These are phyloP conservation scores for Debaryomyces maramus DNA, from an alignment of 805 yeast species.

Conservation along the genomic window DNA sequence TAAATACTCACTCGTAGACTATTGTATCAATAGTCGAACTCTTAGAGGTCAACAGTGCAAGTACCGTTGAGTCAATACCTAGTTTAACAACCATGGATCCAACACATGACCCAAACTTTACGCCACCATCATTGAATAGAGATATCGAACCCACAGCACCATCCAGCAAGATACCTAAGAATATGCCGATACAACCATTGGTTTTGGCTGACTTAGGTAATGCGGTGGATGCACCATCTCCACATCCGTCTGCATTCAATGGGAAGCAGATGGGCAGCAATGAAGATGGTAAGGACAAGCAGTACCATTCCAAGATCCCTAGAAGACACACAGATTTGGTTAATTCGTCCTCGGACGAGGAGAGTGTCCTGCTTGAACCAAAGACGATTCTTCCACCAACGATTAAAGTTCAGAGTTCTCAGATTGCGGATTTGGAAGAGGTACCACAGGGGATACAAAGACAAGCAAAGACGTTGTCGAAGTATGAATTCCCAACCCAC, in stretches of 20 bases:
- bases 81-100: slow-evolving; percentile 96
- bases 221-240: slow-evolving; percentile 72
- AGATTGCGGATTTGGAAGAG: slow-evolving; percentile 92
- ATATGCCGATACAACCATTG: slow-evolving; percentile 74
- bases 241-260: slow-evolving; percentile 40
- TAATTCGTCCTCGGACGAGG: slow-evolving; percentile 45
- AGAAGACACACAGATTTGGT: slow-evolving; percentile 56
- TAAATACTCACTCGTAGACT: too few relatives aligned
- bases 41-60: too few relatives aligned
- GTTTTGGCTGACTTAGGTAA: slow-evolving; percentile 74
- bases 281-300: slow-evolving; percentile 11
- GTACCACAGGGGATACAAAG: slow-evolving; percentile 93
- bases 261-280: slow-evolving; percentile 9
- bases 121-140: slow-evolving; percentile 74
- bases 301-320: slow-evolving; percentile 46
- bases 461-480: slow-evolving; percentile 70
- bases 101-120: slow-evolving; percentile 84
- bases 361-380: slow-evolving; percentile 6
- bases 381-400: slow-evolving; percentile 35
- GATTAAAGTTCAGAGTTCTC: slow-evolving; percentile 51
- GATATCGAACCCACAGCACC: slow-evolving; percentile 66
- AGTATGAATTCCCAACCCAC: slow-evolving; percentile 85
- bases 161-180: slow-evolving; percentile 65
- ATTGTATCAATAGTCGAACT: too few relatives aligned
- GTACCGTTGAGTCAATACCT: too few relatives aligned